Percentiles rank a stretch among this genome's conserved stretches.
Conservation (phyloP, 1,284 basidiomycete genomes). For the Boletus sp. region DNA sequence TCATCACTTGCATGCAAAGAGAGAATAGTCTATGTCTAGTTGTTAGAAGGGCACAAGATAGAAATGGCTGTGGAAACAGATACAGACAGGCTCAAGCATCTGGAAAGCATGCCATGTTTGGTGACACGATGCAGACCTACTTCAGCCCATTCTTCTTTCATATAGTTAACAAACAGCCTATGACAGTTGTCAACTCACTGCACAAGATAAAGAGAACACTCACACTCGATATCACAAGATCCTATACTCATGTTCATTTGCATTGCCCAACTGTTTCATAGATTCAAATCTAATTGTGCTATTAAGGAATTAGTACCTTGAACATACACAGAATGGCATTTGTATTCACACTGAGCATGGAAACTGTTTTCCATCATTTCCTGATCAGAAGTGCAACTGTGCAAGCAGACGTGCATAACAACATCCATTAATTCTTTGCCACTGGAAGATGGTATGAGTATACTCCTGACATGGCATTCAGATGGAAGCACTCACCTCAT, state of each 20-base stretch:
- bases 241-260: background rate
- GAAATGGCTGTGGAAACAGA: background rate
- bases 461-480: background rate
- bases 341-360: conserved; percentile 3
- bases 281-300: background rate
- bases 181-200: background rate
- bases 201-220: background rate
- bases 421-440: background rate
- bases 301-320: background rate
- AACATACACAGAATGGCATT: background rate
- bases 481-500: background rate
- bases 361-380: background rate
- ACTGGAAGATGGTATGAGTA: background rate
- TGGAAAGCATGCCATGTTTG: conserved; percentile 2
- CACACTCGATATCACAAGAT: background rate
- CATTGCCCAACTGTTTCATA: background rate
- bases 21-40: conserved; percentile 9
- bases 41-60: background rate
- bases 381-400: background rate
- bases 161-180: conserved; percentile 16
- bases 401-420: background rate
- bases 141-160: conserved; percentile 1
- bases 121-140: conserved; percentile 13
- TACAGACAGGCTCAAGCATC: conserved; percentile 21
- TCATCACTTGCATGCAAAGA: background rate